A percentile compares a stretch with the other conserved stretches of the same genome.
phyloP scores from a whole-genome alignment of 2,329 filamentous ascomycete genomes.

The Scytalidium sp. region DNA sequence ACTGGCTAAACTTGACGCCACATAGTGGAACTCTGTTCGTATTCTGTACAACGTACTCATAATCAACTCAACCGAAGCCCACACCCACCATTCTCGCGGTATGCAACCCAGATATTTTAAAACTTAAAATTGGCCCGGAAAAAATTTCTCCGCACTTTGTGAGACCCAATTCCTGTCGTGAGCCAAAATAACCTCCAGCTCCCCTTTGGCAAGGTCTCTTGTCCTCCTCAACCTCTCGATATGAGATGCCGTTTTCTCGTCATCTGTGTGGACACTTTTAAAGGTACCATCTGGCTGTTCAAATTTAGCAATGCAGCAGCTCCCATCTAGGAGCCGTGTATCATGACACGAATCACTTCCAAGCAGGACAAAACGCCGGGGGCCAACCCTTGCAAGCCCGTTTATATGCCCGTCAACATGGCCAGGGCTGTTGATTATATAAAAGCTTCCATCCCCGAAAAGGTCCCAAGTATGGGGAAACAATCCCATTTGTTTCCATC shows the following conservation, averaged over 20 bases:
- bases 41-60: too few relatives aligned
- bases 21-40: too few relatives aligned
- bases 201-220: slow-evolving; percentile 4
- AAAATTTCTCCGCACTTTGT: slow-evolving; percentile 30
- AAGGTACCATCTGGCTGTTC: slow-evolving; percentile 39
- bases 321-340: slow-evolving; percentile 44
- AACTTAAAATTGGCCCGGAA: slow-evolving; percentile 3
- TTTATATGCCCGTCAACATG: slow-evolving; percentile 51
- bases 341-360: slow-evolving; percentile 54
- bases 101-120: too few relatives aligned
- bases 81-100: too few relatives aligned
- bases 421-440: slow-evolving; percentile 46
- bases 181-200: slow-evolving; percentile 48
- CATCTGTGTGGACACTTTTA: slow-evolving; percentile 42
- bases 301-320: slow-evolving; percentile 49
- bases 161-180: slow-evolving; percentile 48
- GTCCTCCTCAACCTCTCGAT: neutral
- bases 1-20: too few relatives aligned
- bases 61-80: too few relatives aligned
- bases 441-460: slow-evolving; percentile 43
- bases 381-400: slow-evolving; percentile 37
- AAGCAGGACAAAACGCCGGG: slow-evolving; percentile 43
- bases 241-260: neutral
- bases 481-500: slow-evolving; percentile 39
- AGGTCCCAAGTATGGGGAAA: slow-evolving; percentile 45